Percentiles rank a stretch among this genome's conserved stretches.
Conservation (phyloP, 2,329 filamentous ascomycete genomes). For the Dendrostoma leiphaemia region DNA sequence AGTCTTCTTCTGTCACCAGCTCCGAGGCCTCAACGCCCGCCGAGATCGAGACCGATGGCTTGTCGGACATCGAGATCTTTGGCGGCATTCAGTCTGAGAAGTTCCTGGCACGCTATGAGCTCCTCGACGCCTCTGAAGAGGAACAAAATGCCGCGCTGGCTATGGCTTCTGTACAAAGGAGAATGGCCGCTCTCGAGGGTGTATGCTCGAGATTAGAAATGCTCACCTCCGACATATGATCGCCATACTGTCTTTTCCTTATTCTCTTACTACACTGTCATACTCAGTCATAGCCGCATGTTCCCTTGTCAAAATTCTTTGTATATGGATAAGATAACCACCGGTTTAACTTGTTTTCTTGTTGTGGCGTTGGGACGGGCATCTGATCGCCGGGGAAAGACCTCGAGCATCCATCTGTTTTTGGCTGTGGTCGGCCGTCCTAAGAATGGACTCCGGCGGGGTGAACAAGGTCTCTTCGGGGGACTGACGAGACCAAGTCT, state of each 20-base stretch:
- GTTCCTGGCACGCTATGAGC: constrained; percentile 57
- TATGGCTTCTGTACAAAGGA: constrained; percentile 49
- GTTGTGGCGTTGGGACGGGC: constrained; percentile 4
- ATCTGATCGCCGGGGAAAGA: neutral
- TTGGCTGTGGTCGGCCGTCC: neutral
- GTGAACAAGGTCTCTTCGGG: neutral
- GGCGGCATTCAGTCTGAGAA: constrained; percentile 63
- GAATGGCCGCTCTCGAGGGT: constrained; percentile 39
- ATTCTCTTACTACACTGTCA: neutral
- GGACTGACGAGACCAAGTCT: neutral
- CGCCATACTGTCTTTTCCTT: neutral
- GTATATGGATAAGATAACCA: constrained; percentile 10
- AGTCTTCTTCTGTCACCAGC: constrained; percentile 29
- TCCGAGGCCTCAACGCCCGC: constrained; percentile 26
- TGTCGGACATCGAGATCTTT: constrained; percentile 42
- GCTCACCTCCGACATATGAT: constrained; percentile 31
- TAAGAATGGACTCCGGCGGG: neutral
- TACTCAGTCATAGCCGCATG: constrained; percentile 6
- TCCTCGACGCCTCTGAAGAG: constrained; percentile 58
- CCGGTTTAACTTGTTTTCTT: constrained; percentile 4
- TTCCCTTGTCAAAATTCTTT: constrained; percentile 6
- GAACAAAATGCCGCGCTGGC: constrained; percentile 42
- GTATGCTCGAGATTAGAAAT: constrained; percentile 36
- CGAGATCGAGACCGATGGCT: constrained; percentile 42
- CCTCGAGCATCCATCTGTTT: neutral